Evolutionary conservation across 495 filamentous ascomycete species (phyloP).

Genomic region (Penicillium mononematosum): DNA sequence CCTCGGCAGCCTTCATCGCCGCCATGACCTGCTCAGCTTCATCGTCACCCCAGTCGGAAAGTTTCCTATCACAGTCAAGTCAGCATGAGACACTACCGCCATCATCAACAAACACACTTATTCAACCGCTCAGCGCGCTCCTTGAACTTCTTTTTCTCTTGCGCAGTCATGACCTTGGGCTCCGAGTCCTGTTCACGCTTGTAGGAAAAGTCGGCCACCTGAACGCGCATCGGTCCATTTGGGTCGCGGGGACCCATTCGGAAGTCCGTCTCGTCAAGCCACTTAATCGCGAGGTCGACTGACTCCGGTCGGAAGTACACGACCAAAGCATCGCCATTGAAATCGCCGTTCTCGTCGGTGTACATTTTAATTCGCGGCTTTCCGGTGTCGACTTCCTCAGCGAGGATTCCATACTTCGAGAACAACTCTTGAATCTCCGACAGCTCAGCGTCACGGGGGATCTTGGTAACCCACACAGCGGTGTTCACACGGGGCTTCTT

Average conservation of each 20-base stretch:
- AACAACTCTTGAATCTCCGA: constrained; percentile 83
- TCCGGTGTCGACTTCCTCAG: constrained; percentile 85
- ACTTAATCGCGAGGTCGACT: constrained; percentile 82
- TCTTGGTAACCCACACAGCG: constrained; percentile 83
- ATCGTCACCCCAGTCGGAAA: constrained; percentile 92
- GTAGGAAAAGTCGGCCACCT: constrained; percentile 82
- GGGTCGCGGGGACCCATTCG: constrained; percentile 56
- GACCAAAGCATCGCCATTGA: constrained; percentile 91
- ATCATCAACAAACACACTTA: constrained; percentile 44
- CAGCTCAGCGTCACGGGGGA: constrained; percentile 72
- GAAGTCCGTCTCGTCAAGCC: constrained; percentile 89
- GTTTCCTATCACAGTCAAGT: constrained; percentile 56
- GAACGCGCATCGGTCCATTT: constrained; percentile 71
- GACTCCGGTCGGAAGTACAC: constrained; percentile 93
- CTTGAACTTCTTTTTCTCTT: constrained; percentile 81
- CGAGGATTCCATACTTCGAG: constrained; percentile 86
- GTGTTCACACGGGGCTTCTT: constrained; percentile 76
- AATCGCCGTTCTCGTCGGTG: constrained; percentile 71
- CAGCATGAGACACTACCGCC: neutral
- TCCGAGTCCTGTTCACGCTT: constrained; percentile 67
- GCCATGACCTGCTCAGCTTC: constrained; percentile 53
- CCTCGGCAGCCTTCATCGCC: constrained; percentile 67
- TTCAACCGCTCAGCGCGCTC: constrained; percentile 83
- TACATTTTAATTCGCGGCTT: constrained; percentile 92
- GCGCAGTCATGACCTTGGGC: constrained; percentile 47